These are phyloP conservation scores for Pulveroboletus sp. DNA, from an alignment of 768 basidiomycete genomes.

Conservation along the genomic window DNA sequence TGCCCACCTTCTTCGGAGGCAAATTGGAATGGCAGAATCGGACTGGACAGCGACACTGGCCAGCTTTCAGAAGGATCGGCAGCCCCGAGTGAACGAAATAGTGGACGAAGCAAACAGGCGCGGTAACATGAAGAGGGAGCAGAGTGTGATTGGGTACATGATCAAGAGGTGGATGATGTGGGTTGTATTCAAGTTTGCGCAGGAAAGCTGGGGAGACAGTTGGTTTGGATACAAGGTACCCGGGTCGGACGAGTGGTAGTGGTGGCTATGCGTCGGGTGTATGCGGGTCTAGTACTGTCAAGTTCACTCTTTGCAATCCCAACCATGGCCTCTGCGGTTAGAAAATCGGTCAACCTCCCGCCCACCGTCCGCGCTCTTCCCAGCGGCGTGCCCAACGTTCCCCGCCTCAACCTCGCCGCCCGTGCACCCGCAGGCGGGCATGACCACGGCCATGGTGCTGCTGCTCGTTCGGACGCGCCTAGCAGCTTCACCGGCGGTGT, in stretches of 20 bases:
- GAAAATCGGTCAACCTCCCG: conserved; percentile 79
- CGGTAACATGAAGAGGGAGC: conserved; percentile 21
- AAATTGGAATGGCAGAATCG: conserved; percentile 1
- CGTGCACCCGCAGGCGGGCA: conserved; percentile 61
- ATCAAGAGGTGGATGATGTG: conserved; percentile 27
- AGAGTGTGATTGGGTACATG: conserved; percentile 17
- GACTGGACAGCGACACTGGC: conserved; percentile 19
- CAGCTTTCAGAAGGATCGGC: conserved; percentile 23
- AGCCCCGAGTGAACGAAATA: conserved; percentile 25
- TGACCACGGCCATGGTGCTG: conserved; percentile 53
- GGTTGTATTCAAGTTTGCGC: conserved; percentile 16
- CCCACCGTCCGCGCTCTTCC: conserved; percentile 80
- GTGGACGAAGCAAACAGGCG: conserved; percentile 27
- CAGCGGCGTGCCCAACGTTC: conserved; percentile 75
- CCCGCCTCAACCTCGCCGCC: conserved; percentile 70
- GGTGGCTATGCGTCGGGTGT: conserved; percentile 40
- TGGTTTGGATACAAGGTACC: conserved; percentile 32
- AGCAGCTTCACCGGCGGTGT: conserved; percentile 62
- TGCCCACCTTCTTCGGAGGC: conserved; percentile 23
- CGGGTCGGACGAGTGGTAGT: conserved; percentile 25
- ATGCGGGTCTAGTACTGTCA: conserved; percentile 21
- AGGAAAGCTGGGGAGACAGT: conserved; percentile 26
- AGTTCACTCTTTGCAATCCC: neutral
- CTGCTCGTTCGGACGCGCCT: conserved; percentile 59
- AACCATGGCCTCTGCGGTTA: conserved; percentile 66